Conservation (phyloP, 495 filamentous ascomycete species). For the Neurospora sp. region DNA sequence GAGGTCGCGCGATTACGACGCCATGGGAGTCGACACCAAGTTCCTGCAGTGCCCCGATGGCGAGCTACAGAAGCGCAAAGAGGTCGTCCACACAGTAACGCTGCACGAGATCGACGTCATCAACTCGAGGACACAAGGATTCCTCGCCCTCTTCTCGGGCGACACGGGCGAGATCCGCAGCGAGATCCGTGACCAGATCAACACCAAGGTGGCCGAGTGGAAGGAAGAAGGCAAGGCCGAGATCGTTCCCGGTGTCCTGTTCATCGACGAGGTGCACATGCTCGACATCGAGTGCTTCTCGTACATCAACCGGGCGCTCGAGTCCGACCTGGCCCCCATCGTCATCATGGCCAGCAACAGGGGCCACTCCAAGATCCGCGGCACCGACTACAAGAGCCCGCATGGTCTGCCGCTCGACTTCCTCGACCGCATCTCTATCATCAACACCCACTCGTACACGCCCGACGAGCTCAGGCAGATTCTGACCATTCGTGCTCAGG, state of each 20-base stretch:
- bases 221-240: conserved; percentile 98
- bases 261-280: conserved; percentile 99
- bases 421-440: conserved; percentile 90
- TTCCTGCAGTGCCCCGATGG: conserved; percentile 98
- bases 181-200: conserved; percentile 96
- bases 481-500: conserved; percentile 78
- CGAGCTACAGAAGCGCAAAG: conserved; percentile 92
- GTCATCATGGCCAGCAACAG: conserved; percentile 99
- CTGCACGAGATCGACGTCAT: conserved; percentile 99
- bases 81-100: conserved; percentile 92
- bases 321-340: conserved; percentile 87
- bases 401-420: conserved; percentile 95
- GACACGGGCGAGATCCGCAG: conserved; percentile 97
- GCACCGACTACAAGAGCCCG: conserved; percentile 82
- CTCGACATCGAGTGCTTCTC: conserved; percentile 98
- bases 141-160: conserved; percentile 90
- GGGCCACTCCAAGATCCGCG: conserved; percentile 82
- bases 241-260: conserved; percentile 93
- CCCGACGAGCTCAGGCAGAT: conserved; percentile 84
- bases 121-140: conserved; percentile 95
- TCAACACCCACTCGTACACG: conserved; percentile 86
- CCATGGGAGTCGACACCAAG: conserved; percentile 97
- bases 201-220: conserved; percentile 96
- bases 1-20: conserved; percentile 92
- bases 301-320: conserved; percentile 93